Evolutionary conservation across 2,329 filamentous ascomycete genomes (phyloP).

Genomic region (Hypoxylon rubiginosum): DNA sequence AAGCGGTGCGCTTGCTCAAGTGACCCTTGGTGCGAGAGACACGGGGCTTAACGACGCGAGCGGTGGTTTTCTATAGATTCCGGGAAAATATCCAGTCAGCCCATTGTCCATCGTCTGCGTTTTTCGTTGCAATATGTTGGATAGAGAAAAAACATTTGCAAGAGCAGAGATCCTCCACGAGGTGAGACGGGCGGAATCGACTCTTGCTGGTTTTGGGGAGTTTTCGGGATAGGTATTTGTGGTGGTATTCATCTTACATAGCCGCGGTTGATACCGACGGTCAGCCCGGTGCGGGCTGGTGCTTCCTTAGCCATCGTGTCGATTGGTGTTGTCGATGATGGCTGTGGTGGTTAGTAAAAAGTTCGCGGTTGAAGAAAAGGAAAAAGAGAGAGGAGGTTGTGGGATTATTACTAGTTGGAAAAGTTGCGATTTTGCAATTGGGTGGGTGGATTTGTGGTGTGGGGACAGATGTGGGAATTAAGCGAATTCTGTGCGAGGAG

Average conservation of each 20-base stretch:
- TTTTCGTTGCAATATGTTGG: conserved; percentile 45
- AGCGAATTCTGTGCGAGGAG: conserved; percentile 27
- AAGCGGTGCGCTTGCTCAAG: conserved; percentile 95
- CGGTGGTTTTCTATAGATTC: conserved; percentile 80
- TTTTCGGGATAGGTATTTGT: conserved; percentile 28
- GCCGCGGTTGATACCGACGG: conserved; percentile 72
- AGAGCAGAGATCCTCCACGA: conserved; percentile 79
- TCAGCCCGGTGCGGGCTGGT: conserved; percentile 69
- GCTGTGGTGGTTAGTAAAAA: conserved; percentile 50
- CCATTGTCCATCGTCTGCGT: conserved; percentile 74
- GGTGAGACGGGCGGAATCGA: conserved; percentile 68
- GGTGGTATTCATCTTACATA: conserved; percentile 65
- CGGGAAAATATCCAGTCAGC: conserved; percentile 59
- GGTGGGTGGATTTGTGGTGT: conserved; percentile 38
- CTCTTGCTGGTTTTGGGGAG: conserved; percentile 19
- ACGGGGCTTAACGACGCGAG: conserved; percentile 81
- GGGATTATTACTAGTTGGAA: conserved; percentile 29
- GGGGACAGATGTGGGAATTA: conserved; percentile 30
- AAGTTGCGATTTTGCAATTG: conserved; percentile 43
- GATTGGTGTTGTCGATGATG: conserved; percentile 49
- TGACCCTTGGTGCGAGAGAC: conserved; percentile 93
- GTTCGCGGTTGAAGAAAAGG: conserved; percentile 34
- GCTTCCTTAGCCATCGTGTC: conserved; percentile 70
- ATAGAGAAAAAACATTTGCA: conserved; percentile 52
- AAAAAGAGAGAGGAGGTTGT: conserved; percentile 25